Evolutionary conservation across 2,329 filamentous ascomycete species (phyloP).

Genomic region (Colletotrichum zoysiae): DNA sequence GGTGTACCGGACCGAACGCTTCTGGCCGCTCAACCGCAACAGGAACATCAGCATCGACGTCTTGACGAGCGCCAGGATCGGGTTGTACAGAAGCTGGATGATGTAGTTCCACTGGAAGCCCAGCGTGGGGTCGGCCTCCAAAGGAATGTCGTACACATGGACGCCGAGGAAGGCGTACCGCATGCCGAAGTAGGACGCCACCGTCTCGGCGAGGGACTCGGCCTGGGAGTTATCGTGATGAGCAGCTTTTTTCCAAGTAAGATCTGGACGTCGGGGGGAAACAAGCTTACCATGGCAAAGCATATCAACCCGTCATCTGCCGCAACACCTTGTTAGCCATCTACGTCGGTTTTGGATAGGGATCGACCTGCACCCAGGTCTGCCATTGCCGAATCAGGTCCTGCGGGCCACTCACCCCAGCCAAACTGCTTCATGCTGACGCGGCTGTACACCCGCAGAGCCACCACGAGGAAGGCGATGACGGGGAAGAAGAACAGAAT

Average conservation of each 20-base stretch:
- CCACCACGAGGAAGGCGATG: slow-evolving; percentile 27
- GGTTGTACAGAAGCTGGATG: slow-evolving; percentile 53
- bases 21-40: slow-evolving; percentile 50
- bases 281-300: slow-evolving; percentile 28
- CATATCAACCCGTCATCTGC: slow-evolving; percentile 37
- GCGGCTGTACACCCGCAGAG: slow-evolving; percentile 30
- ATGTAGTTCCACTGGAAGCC: slow-evolving; percentile 48
- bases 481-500: slow-evolving; percentile 35
- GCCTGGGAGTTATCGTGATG: slow-evolving; percentile 9
- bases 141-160: slow-evolving; percentile 31
- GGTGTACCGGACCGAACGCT: slow-evolving; percentile 46
- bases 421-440: slow-evolving; percentile 38
- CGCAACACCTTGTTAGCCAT: slow-evolving; percentile 4
- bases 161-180: slow-evolving; percentile 33
- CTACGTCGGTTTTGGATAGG: not conserved
- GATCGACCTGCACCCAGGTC: not conserved
- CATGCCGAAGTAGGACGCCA: slow-evolving; percentile 36
- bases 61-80: slow-evolving; percentile 53
- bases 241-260: not conserved
- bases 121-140: slow-evolving; percentile 26
- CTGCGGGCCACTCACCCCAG: slow-evolving; percentile 23
- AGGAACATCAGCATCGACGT: slow-evolving; percentile 52
- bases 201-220: slow-evolving; percentile 35
- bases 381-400: not conserved
- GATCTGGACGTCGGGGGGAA: no score